Conservation (phyloP, 2,329 filamentous ascomycete genomes). For the Xylariaceae sp. region DNA sequence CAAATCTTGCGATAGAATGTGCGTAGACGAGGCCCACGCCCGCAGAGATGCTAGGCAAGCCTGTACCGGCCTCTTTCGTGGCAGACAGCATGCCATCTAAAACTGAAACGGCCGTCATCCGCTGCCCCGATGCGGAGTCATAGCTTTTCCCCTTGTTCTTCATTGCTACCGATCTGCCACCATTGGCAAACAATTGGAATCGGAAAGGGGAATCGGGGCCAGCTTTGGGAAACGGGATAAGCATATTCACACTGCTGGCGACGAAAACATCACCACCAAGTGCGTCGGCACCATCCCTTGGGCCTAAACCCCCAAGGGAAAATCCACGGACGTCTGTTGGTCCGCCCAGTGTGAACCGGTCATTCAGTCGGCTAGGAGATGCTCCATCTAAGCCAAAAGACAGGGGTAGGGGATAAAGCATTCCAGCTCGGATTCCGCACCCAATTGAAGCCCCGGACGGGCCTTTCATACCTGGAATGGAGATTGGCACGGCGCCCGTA, state of each 20-base stretch:
- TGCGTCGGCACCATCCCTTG: conserved; percentile 78
- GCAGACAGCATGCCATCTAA: conserved; percentile 55
- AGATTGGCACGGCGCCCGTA: conserved; percentile 68
- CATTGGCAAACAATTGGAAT: conserved; percentile 87
- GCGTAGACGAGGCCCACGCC: conserved; percentile 92
- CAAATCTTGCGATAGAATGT: conserved; percentile 87
- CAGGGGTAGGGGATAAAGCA: conserved; percentile 76
- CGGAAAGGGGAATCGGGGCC: conserved; percentile 80
- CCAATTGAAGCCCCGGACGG: conserved; percentile 78
- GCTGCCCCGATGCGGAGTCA: conserved; percentile 32
- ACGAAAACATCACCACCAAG: conserved; percentile 90
- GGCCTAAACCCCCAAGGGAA: conserved; percentile 81
- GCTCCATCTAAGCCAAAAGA: conserved; percentile 51
- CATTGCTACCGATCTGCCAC: conserved; percentile 76
- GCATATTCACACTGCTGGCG: conserved; percentile 79
- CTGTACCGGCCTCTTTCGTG: conserved; percentile 65
- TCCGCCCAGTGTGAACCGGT: conserved; percentile 91
- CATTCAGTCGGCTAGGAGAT: conserved; percentile 75
- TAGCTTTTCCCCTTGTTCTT: conserved; percentile 52
- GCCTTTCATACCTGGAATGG: conserved; percentile 63
- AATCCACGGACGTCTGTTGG: conserved; percentile 95
- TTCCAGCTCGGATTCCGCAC: conserved; percentile 72
- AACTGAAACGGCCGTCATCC: conserved; percentile 44
- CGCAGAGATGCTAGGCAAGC: conserved; percentile 78
- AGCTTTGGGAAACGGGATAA: conserved; percentile 77